These are phyloP conservation scores for Ajuga reptans DNA, from an alignment of 305 asterid species.

Conservation along the genomic window DNA sequence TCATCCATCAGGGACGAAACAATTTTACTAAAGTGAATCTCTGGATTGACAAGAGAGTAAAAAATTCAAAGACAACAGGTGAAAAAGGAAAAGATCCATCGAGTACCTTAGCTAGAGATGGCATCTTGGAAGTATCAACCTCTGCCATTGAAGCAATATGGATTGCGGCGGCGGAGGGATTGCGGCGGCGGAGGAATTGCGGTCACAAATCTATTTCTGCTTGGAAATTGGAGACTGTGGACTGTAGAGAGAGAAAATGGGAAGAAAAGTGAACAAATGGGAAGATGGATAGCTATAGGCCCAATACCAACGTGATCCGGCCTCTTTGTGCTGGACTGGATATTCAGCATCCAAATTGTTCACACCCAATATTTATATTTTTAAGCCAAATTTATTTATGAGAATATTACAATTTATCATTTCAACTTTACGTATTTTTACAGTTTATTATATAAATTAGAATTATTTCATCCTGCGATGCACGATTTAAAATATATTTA, in stretches of 20 bases:
- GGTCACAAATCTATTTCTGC: background rate
- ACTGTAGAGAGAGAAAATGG: background rate
- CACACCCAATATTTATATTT: too few relatives aligned
- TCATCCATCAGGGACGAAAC: background rate
- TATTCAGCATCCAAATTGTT: too few relatives aligned
- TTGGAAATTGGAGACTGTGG: background rate
- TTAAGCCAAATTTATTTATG: too few relatives aligned
- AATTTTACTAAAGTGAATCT: background rate
- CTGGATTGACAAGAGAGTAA: background rate
- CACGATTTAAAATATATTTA: too few relatives aligned
- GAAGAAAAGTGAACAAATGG: background rate
- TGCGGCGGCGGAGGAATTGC: background rate
- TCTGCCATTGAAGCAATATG: slow-evolving; percentile 32
- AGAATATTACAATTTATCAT: too few relatives aligned
- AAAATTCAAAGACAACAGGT: background rate
- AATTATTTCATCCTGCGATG: too few relatives aligned
- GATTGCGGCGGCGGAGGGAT: slow-evolving; percentile 21
- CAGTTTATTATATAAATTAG: too few relatives aligned
- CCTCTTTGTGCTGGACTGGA: background rate
- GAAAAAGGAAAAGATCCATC: background rate
- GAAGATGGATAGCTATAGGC: background rate
- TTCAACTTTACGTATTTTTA: too few relatives aligned
- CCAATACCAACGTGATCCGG: background rate
- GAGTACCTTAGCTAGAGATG: slow-evolving; percentile 37
- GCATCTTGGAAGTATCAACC: slow-evolving; percentile 30